Evolutionary conservation across 2,329 filamentous ascomycete genomes (phyloP), one percentile per base, ranked within the genome.

Genomic region (Ceratocystis huliohia): DNA sequence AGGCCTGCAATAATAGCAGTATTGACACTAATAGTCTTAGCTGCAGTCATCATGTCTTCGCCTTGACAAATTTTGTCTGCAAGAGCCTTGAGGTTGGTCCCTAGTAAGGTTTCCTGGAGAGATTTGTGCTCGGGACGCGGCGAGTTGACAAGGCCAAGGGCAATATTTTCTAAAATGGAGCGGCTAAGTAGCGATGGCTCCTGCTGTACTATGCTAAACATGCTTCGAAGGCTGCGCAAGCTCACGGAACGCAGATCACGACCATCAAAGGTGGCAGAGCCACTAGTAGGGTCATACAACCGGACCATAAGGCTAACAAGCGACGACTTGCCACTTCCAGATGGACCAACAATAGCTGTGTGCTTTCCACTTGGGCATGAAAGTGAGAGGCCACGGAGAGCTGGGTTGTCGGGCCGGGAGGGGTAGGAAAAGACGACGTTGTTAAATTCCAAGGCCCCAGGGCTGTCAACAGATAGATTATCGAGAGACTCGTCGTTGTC

Each of bases 341-440:
- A 84, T 0, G 82, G 77, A 0, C 83, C 84, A 1, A 85, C 82
- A 41, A 85, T 77, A 2, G 82, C 83, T 0, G 82, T 84, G 68
- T 78, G 75, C 69, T 80, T 78, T 44, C 77, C 75, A 22, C 77
- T 74, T n/a, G 70, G 83, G 75, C 75, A 73, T 76, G 77, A 71
- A 77, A 82, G 70, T 72, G 79, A 73, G 46, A 81, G 73, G 1
- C 74, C 73, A 33, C 78, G 75, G 1, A 83, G 73, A 3, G 80
- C 76, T 0, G 71, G 70, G 6, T 77, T 70, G 20, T 77, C 74
- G 2, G 78, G 77, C 3, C 78, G 73, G 0, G 78, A 79, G 1
- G 74, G 71, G 53, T 81, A 81, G 10, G 75, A 73, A 68, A 81
- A 81, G 0, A 76, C 75, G 5, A 80, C 75, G n/a, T 75, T 71